Evolutionary conservation across 2,329 filamentous ascomycete genomes (phyloP).

Genomic region (Colletotrichum cereale): DNA sequence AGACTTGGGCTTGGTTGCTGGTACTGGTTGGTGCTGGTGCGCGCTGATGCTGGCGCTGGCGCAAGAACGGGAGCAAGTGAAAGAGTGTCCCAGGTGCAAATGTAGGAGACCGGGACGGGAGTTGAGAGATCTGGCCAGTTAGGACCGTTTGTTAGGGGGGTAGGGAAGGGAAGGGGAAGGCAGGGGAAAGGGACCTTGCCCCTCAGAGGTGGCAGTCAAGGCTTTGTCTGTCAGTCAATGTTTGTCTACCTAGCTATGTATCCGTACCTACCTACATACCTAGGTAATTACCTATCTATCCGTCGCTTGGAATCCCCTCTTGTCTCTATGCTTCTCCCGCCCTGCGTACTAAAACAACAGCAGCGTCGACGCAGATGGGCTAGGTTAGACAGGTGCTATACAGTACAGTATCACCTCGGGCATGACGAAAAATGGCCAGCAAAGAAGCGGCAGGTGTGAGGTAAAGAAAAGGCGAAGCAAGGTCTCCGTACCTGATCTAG

Average conservation of each 20-base stretch:
- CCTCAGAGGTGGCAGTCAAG: not conserved
- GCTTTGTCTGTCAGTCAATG: not conserved
- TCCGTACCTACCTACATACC: not conserved
- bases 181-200: conserved; percentile 13
- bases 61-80: conserved; percentile 3
- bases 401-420: not conserved
- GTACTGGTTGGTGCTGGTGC: not conserved
- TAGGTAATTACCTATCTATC: not conserved
- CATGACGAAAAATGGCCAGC: not conserved
- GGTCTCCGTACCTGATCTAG: conserved; percentile 5
- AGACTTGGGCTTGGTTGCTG: conserved; percentile 20
- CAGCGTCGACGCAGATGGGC: not conserved
- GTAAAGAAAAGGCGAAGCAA: conserved; percentile 9
- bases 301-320: not conserved
- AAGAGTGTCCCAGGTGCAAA: not conserved
- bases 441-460: conserved; percentile 6
- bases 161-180: not conserved
- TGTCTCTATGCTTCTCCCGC: not conserved
- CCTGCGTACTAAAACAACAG: not conserved
- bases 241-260: not conserved
- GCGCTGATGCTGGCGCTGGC: not conserved
- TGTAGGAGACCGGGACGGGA: conserved; percentile 1
- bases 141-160: conserved; percentile 15
- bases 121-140: conserved; percentile 17
- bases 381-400: not conserved